Base-by-base conservation (phyloP, 2,329 filamentous ascomycete genomes). In the Sporothrix globosa region DNA sequence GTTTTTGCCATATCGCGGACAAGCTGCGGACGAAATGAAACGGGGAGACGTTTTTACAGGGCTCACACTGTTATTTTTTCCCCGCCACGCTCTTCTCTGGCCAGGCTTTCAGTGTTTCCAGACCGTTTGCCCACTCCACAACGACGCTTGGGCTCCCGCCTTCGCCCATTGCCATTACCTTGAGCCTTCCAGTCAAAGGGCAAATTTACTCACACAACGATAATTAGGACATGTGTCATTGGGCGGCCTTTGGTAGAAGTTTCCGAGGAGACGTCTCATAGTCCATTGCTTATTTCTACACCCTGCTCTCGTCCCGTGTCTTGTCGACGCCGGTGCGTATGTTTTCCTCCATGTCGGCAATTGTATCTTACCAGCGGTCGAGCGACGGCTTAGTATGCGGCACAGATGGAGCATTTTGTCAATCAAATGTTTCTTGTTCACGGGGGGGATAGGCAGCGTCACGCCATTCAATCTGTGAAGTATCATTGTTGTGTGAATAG, bases 91-190 rank as follows among this genome's bases (percentile, higher is more conserved):
- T 34, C 34, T 4, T 9, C 30, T 19, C 9, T 19, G 19, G 34
- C 56, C 11, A n/a, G 54, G 56, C 56, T 60, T 34, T 19, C 56
- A 34, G 56, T 60, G n/a, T 34, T 34, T 21, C 30, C 56, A 60
- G 19, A 21, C 56, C 56, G 19, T 41, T 60, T 21, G 56, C 56
- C 56, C 21, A 5, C 34, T 21, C 56, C 34, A 61, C 27, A n/a
- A 44, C 34, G 21, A 30, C 56, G 39, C 34, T n/a, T 44, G 7
- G n/a, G 56, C 34, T 60, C 10, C 56, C 34, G 56, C 56, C 56
- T 14, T 14, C 34, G n/a, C 19, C 19, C n/a, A 67, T 44, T 41
- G 10, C 30, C 50, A 34, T 56, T 30, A 17, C 65, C 19, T n/a
- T 21, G n/a, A 44, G 50, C 50, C 65, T 41, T 34, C 34, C 21